These are phyloP conservation scores for Jamesozyma lodderae DNA, from an alignment of 805 yeast species.

Conservation along the genomic window DNA sequence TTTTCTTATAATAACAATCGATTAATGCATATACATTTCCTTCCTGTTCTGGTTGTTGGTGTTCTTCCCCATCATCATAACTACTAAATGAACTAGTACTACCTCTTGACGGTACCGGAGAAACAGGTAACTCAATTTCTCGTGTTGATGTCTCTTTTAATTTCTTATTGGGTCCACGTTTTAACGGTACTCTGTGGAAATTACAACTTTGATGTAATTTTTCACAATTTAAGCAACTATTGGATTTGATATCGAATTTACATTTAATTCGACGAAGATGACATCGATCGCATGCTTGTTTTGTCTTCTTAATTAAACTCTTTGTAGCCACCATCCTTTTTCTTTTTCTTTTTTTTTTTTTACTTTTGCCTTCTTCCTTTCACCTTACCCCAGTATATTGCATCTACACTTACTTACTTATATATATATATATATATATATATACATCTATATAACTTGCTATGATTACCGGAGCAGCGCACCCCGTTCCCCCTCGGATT, in stretches of 20 bases:
- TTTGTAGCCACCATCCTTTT: too few species aligned
- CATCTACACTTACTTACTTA: background rate
- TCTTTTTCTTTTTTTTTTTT: too few species aligned
- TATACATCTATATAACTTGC: background rate
- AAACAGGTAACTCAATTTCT: too few species aligned
- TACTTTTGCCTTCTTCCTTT: background rate
- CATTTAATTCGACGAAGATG: constrained; percentile 63
- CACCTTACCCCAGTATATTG: background rate
- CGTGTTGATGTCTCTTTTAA: too few species aligned
- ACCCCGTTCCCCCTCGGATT: too few species aligned
- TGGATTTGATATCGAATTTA: constrained; percentile 40
- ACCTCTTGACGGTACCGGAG: too few species aligned
- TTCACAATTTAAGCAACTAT: constrained; percentile 47
- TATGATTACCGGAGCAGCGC: too few species aligned
- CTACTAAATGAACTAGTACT: too few species aligned
- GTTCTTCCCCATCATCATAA: too few species aligned
- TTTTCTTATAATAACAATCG: background rate
- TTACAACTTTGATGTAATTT: constrained; percentile 52
- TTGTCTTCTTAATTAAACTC: too few species aligned
- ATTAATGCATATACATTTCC: too few species aligned
- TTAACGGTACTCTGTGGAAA: constrained; percentile 63
- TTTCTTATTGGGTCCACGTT: constrained; percentile 56
- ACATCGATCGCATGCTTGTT: constrained; percentile 74
- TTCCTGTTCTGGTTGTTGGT: too few species aligned
- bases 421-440: background rate